Evolutionary conservation across 2,329 filamentous ascomycete species (phyloP).

Genomic region (Neofusicoccum kwambonambiense): DNA sequence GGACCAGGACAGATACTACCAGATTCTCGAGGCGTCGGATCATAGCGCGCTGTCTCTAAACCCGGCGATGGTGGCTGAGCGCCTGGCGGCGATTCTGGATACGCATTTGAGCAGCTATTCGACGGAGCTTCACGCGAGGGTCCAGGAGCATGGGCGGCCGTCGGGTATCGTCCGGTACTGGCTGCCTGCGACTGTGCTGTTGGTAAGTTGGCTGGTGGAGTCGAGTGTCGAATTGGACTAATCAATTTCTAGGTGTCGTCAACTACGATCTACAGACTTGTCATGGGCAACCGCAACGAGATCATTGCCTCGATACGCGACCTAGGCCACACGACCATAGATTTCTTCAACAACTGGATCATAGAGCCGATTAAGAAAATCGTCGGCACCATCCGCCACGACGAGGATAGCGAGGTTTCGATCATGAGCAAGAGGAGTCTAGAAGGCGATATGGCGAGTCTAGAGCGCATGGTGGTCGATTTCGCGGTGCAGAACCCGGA

Average conservation of each 20-base stretch:
- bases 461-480: constrained; percentile 97
- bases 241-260: constrained; percentile 55
- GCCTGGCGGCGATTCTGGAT: constrained; percentile 68
- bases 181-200: constrained; percentile 69
- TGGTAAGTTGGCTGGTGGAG: constrained; percentile 36
- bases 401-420: constrained; percentile 88
- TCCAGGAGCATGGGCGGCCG: constrained; percentile 70
- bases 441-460: constrained; percentile 81
- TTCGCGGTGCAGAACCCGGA: constrained; percentile 83
- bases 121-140: constrained; percentile 54
- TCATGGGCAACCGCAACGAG: constrained; percentile 72
- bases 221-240: constrained; percentile 20
- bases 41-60: constrained; percentile 31
- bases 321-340: constrained; percentile 72
- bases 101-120: constrained; percentile 67
- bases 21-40: constrained; percentile 36
- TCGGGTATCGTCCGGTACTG: constrained; percentile 79
- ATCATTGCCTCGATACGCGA: constrained; percentile 78
- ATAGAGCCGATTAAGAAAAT: constrained; percentile 80
- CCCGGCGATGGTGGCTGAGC: constrained; percentile 60
- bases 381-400: constrained; percentile 88
- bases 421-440: constrained; percentile 95
- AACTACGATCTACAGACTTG: constrained; percentile 77
- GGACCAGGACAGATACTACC: constrained; percentile 49
- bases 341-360: constrained; percentile 98